Evolutionary conservation across 257 asterid genomes (phyloP).

Genomic region (Pogostemon cablin): DNA sequence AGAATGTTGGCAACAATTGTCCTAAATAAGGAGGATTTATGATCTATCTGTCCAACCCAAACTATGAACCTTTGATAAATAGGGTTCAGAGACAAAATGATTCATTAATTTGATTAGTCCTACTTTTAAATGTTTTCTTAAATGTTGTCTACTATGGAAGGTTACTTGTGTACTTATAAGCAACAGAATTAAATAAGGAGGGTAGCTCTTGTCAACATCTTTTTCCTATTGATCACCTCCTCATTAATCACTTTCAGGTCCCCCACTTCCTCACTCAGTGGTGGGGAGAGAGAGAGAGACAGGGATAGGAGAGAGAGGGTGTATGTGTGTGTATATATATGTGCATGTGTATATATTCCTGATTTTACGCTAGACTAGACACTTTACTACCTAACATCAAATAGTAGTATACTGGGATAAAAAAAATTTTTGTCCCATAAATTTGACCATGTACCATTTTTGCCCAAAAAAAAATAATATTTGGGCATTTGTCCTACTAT

Average conservation of each 20-base stretch:
- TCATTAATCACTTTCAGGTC: constrained; percentile 2
- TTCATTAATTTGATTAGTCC: not conserved
- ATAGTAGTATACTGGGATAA: no score
- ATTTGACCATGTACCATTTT: no score
- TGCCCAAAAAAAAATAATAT: no score
- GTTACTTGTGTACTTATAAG: not conserved
- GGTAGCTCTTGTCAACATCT: constrained; percentile 26
- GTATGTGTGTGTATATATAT: no score
- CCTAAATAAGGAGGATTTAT: constrained; percentile 7
- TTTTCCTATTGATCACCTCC: constrained; percentile 9
- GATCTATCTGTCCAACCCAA: not conserved
- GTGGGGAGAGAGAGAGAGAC: not conserved
- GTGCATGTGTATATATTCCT: no score
- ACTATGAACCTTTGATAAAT: constrained; percentile 12
- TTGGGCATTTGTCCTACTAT: no score
- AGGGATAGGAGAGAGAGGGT: not conserved
- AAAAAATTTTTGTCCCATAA: no score
- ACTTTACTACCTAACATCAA: no score
- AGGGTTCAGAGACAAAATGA: constrained; percentile 12
- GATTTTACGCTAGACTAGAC: no score
- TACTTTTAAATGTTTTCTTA: not conserved
- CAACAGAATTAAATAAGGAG: constrained; percentile 2
- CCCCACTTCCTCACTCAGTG: not conserved
- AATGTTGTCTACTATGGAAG: constrained; percentile 10
- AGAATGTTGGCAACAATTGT: constrained; percentile 28